These are phyloP conservation scores for Madurella fahalii DNA, from an alignment of 2,329 filamentous ascomycete genomes.

Conservation along the genomic window DNA sequence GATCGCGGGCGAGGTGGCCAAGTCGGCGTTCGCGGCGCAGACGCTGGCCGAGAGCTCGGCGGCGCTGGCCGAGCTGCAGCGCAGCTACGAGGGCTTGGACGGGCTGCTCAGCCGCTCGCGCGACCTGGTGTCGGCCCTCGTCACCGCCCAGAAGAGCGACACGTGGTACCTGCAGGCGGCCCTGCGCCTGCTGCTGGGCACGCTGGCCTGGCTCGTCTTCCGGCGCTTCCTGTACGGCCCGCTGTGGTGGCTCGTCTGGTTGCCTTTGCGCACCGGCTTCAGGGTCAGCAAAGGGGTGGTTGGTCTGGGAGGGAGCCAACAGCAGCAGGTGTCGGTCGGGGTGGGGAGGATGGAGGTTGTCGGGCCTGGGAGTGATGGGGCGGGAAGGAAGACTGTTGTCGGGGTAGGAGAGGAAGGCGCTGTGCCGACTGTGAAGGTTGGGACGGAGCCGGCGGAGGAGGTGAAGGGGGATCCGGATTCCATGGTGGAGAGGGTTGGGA, in stretches of 20 bases:
- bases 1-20: constrained; percentile 77
- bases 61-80: constrained; percentile 73
- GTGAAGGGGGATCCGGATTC: constrained; percentile 33
- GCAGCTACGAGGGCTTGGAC: constrained; percentile 77
- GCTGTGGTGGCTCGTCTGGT: constrained; percentile 81
- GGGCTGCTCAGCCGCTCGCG: constrained; percentile 69
- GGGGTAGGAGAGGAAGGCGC: constrained; percentile 36
- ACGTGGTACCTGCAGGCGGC: constrained; percentile 96
- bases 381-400: constrained; percentile 25
- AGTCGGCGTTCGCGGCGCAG: constrained; percentile 85
- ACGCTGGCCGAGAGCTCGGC: constrained; percentile 80
- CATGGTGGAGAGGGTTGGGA: constrained; percentile 51
- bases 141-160: constrained; percentile 89
- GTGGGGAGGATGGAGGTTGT: constrained; percentile 26
- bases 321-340: constrained; percentile 26
- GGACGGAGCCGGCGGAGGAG: constrained; percentile 28
- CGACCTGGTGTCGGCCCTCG: constrained; percentile 70
- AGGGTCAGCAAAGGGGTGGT: constrained; percentile 54
- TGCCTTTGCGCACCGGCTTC: constrained; percentile 68
- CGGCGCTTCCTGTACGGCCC: constrained; percentile 83
- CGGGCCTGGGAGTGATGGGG: constrained; percentile 17
- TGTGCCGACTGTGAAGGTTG: constrained; percentile 49
- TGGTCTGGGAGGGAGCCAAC: constrained; percentile 20
- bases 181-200: constrained; percentile 74
- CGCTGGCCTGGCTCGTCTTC: constrained; percentile 81